Evolutionary conservation across 2,329 filamentous ascomycete genomes (phyloP), one percentile per base, ranked within the genome.

Genomic region (Cadophora gregata): DNA sequence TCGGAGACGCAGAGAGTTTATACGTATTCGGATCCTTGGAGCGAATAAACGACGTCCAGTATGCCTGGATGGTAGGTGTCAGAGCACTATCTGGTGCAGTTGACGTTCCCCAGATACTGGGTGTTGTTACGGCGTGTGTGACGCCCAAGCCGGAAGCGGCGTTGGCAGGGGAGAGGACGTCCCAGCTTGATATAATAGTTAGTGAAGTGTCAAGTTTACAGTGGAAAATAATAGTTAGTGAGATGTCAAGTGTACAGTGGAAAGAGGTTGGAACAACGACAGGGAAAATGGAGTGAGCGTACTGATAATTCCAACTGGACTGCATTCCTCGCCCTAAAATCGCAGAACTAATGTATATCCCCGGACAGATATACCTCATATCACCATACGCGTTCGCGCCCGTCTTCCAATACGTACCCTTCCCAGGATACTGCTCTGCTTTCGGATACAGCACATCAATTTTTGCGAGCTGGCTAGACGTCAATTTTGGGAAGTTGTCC

Each of bases 41-140:
- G 29, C 85, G 80, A 67, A 94, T 87, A 75, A 94, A 94, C 70
- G 88, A 91, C 1, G 88, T 86, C 90, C 90, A 93, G 77, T 93
- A 94, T 0, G 82, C 84, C 73, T 92, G 89, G 31, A 91, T 84
- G 0, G 90, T 78, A 0, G 85, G 81, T 0, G 90, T 82, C 6
- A 90, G 86, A 0, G 75, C 74, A 1, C 80, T 83, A 70, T 93
- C 93, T 16, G 78, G 77, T 0, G 79, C 75, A 8, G 76, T 76
- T 71, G 92, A 93, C 56, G 85, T 88, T 2, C 90, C 90, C 80
- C 87, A 93, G 60, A 94, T 87, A 0, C 89, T 88, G 59, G 85
- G 83, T 0, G 88, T 69, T 75, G 94, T 91, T 9, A 87, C 83
- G 0, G 87, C 90, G 72, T 94, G 91, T 7, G 85, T 83, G 0